Evolutionary conservation across 768 basidiomycete species (phyloP).

Genomic region (Glaciozyma antarctica): DNA sequence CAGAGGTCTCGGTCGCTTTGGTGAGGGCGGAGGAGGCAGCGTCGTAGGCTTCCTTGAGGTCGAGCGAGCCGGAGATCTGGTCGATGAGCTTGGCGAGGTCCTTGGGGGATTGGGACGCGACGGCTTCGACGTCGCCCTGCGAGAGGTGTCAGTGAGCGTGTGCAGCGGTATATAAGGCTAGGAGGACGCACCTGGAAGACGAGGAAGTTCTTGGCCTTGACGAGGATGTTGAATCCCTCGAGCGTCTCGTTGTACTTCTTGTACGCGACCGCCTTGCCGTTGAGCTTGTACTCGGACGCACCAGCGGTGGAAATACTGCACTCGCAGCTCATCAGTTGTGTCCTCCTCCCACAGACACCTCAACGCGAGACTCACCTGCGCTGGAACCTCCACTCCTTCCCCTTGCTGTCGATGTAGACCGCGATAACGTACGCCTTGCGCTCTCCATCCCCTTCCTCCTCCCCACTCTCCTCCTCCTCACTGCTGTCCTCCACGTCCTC

Average conservation of each 20-base stretch:
- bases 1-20: conserved; percentile 84
- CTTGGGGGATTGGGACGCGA: conserved; percentile 85
- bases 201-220: conserved; percentile 98
- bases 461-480: conserved; percentile 47
- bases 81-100: conserved; percentile 86
- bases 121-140: conserved; percentile 86
- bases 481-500: conserved; percentile 52
- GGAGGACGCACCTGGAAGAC: conserved; percentile 61
- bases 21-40: conserved; percentile 77
- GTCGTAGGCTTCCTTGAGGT: conserved; percentile 79
- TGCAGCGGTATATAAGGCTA: background rate
- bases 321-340: background rate
- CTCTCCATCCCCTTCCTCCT: conserved; percentile 49
- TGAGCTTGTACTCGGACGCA: conserved; percentile 81
- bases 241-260: conserved; percentile 80
- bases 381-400: conserved; percentile 82
- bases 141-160: background rate
- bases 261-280: conserved; percentile 70
- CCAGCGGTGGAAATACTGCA: conserved; percentile 76
- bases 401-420: conserved; percentile 64
- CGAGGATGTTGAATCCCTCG: conserved; percentile 81
- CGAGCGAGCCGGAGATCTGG: conserved; percentile 89
- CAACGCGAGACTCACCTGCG: conserved; percentile 60
- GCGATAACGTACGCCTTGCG: conserved; percentile 94
- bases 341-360: background rate